Evolutionary conservation across 2,329 filamentous ascomycete species (phyloP), one percentile per base, ranked within the genome.

Genomic region (Penicillium sp.): DNA sequence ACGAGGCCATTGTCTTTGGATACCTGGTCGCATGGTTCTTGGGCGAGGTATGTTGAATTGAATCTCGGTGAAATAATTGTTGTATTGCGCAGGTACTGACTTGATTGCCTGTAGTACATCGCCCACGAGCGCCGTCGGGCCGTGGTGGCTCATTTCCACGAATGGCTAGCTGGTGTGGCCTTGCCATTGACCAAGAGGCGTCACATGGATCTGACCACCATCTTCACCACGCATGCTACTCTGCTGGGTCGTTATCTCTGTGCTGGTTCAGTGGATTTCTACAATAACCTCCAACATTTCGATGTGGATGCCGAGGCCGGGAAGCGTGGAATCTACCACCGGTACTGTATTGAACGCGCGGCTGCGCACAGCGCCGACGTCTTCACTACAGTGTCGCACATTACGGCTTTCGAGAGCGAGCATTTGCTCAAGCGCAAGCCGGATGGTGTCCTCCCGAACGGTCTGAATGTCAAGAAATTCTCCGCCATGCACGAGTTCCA

Each of bases 401-500:
- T 99, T 71, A 99, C 95, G 5, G 95, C 95, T 10, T 98, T 96
- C 76, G 95, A 99, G 78, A 96, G 91, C 70, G 95, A 99, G 80
- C 93, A 99, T 78, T 78, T 99, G 66, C 84, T 99, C 63, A 98
- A 98, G 84, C 89, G 95, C 63, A 98, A 98, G 79, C 95, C 95
- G 1, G 95, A 99, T 68, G 95, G 95, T 43, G 95, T 99, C 7
- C 77, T 98, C 65, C 95, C 95, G 66, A 99, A 99, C 70, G 95
- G 95, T 63, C 83, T 99, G 70, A 99, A 99, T 70, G 95, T 99
- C 60, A 97, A 93, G 77, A 98, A 98, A 76, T 98, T 98, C 80
- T 93, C 93, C 9, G 95, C 95, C 7, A 93, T 97, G 69, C 95
- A 99, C 81, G 95, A 99, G 77, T 98, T 98, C 80, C 95, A 99